Evolutionary conservation across 1,284 basidiomycete genomes (phyloP), one percentile per base, ranked within the genome.

Genomic region (Heterobasidion parviporum): DNA sequence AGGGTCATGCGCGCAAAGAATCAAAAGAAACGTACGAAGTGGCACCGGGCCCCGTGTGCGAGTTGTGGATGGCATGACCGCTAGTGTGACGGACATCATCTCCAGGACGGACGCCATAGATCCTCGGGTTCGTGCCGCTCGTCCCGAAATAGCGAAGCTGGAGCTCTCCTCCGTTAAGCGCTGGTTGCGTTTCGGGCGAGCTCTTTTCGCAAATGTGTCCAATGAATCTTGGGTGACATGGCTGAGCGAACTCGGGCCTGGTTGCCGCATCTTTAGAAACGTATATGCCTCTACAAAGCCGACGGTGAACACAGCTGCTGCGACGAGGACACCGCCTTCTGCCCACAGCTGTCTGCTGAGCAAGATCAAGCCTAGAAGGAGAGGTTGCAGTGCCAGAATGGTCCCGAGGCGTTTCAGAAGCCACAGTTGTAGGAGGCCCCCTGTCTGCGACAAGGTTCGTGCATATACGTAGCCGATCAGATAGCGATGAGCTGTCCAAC

Each of bases 81-180:
- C 85, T 38, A 89, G 72, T 14, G 85, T 89, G 56, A 83, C 63
- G 56, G 83, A 84, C 85, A 89, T 87, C 86, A 89, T 88, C 64
- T 89, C 87, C 56, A 89, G 71, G 53, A 89, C 84, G 32, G 81
- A 84, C 3, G 87, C 85, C 72, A 87, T 83, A 2, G 85, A 88
- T 14, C 84, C 83, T 56, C 86, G 76, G 43, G 74, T 68, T 26
- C 80, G 69, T 8, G 70, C 63, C 43, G 60, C 73, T 55, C 73
- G 67, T 33, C 70, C 71, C 53, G 77, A 80, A 65, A 76, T 83
- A 34, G 76, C 76, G 51, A 80, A 71, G 59, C 80, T 79, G 7
- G 70, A 72, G 56, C 70, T 77, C 62, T 83, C 83, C 53, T 78
- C 75, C 54, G 73, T 63, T 49, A 73, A 72, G 3, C 63, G 65